These are phyloP conservation scores for Angomonas deanei DNA, from an alignment of 208 protist genomes.

Conservation along the genomic window DNA sequence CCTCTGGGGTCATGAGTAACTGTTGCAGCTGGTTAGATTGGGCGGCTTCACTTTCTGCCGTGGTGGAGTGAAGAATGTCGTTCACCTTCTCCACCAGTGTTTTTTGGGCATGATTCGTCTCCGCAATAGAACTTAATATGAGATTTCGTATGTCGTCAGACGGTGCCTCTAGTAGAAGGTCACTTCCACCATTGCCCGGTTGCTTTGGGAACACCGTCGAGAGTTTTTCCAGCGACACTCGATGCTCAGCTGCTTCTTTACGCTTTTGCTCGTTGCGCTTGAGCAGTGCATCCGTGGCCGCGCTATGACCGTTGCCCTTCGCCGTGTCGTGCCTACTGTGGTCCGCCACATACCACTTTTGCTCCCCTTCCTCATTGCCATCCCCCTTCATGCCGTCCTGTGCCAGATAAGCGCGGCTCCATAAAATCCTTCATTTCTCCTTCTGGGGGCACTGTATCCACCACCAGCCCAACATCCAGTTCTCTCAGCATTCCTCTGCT, in stretches of 20 bases:
- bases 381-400: too few relatives aligned
- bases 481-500: slow-evolving; percentile 20
- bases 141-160: slow-evolving; percentile 1
- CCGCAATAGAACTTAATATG: slow-evolving; percentile 7
- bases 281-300: neutral
- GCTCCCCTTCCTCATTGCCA: too few relatives aligned
- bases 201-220: neutral
- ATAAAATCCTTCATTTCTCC: too few relatives aligned
- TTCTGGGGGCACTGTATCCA: slow-evolving; percentile 37
- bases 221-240: neutral
- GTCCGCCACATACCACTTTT: too few relatives aligned
- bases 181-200: neutral
- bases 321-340: too few relatives aligned
- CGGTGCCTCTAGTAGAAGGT: slow-evolving; percentile 7
- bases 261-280: neutral
- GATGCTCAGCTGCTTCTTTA: neutral
- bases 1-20: neutral
- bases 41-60: neutral
- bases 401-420: too few relatives aligned
- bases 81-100: neutral
- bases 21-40: neutral
- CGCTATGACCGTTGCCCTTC: neutral
- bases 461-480: slow-evolving; percentile 25
- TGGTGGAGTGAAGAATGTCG: neutral
- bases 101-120: neutral